Base-by-base conservation (phyloP, 768 basidiomycete species). In the Suillus ampliporus region DNA sequence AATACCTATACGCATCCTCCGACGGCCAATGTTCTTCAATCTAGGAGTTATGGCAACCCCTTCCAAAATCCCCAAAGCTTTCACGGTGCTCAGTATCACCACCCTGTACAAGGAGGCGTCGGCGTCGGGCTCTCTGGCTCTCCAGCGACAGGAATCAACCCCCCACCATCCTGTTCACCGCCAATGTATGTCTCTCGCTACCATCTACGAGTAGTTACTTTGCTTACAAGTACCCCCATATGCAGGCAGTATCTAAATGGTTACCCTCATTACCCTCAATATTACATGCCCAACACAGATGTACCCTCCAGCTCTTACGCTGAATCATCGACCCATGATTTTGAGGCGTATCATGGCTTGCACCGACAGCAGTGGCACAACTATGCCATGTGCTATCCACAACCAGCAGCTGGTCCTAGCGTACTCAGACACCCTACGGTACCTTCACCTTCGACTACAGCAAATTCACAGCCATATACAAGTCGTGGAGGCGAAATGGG, bases 61-160 rank as follows among this genome's bases (percentile, higher is more conserved):
- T n/a, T n/a, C n/a, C 3, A n/a, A 19, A 34, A 21, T 10, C 11
- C 37, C 9, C 0, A 2, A 17, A 26, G 9, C 1, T 15, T 2
- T 10, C 21, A 10, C 37, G 15, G 5, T 23, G 1, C 9, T 14
- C 15, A 17, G 1, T 11, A 26, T 15, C 4, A 28, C 26, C 6
- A 40, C 37, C 3, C 23, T 26, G 6, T 17, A 3, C 37, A 40
- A 17, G 21, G 9, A 38, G 23, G 23, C 5, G 15, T 17, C n/a
- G 10, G 15, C 2, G 2, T 10, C 5, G 15, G 2, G 21, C 4
- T 2, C 37, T 0, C n/a, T 5, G 8, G 4, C 1, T 14, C 0
- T 37, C 23, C 23, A 5, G 35, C 37, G 15, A 15, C 35, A 37
- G 37, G 21, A 5, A 10, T 2, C 2, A 23, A 54, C 9, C 15